These are phyloP conservation scores for Aspergillus sp. DNA, from an alignment of 2,329 filamentous ascomycete species.

Conservation along the genomic window DNA sequence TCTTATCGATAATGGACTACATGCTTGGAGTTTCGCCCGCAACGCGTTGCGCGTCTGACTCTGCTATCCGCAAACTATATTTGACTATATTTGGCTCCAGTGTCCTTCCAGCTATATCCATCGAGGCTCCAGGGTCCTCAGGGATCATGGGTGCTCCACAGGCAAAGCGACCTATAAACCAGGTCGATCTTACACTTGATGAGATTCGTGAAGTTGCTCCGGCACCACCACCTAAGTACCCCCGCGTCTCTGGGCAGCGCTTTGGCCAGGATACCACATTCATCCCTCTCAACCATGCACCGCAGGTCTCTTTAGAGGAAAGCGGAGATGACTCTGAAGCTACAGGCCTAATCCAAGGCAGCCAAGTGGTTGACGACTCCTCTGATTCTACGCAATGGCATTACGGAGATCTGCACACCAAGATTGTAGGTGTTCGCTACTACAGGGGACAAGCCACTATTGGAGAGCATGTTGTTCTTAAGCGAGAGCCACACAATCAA, in stretches of 20 bases:
- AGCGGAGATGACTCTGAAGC: constrained; percentile 40
- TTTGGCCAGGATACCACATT: constrained; percentile 30
- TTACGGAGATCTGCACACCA: constrained; percentile 48
- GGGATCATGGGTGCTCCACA: constrained; percentile 12
- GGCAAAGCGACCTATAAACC: constrained; percentile 25
- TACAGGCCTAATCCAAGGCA: constrained; percentile 30
- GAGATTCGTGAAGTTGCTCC: constrained; percentile 13
- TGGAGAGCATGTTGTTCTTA: constrained; percentile 63
- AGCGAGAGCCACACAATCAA: constrained; percentile 66
- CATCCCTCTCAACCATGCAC: constrained; percentile 32
- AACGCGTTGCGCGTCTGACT: not conserved
- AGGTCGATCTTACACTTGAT: constrained; percentile 30
- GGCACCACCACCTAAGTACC: constrained; percentile 4
- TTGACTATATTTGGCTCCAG: not conserved
- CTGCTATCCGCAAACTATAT: not conserved
- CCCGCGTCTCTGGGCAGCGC: constrained; percentile 24
- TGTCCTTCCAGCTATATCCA: not conserved
- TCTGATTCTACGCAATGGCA: constrained; percentile 35
- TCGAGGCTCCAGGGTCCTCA: not conserved
- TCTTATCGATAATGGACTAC: not conserved
- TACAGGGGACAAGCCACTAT: constrained; percentile 63
- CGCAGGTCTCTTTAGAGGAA: constrained; percentile 24
- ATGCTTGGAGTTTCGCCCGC: not conserved
- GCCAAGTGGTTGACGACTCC: constrained; percentile 37
- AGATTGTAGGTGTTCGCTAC: constrained; percentile 63